Evolutionary conservation across 2,329 filamentous ascomycete species (phyloP), one percentile per base, ranked within the genome.

Genomic region (Talaromyces sp.): DNA sequence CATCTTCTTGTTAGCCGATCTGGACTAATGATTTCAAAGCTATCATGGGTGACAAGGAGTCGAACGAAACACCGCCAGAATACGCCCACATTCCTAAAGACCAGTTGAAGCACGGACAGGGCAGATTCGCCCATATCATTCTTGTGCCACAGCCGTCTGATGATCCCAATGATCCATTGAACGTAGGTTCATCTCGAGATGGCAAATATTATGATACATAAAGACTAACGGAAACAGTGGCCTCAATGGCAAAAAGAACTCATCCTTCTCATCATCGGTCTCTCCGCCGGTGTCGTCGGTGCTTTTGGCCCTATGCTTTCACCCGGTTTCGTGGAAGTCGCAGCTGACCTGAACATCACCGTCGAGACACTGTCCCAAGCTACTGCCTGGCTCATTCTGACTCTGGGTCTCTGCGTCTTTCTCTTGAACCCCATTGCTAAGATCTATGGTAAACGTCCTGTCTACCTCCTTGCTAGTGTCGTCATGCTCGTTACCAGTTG

Each of bases 221-320:
- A 35, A 37, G 10, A 24, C 39, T 63, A 48, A 63, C 45, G 33
- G 2, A 1, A 22, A 19, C n/a, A 65, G 63, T 65, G 63, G 63
- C 45, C 63, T 2, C 63, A 65, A 65, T 65, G 63, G 63, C 19
- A 54, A 54, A 65, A 65, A 37, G 63, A 65, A 35, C 10, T 61
- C 35, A 54, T 65, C 24, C 63, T 65, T 33, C 58, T 65, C 37
- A 65, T 65, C 47, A 65, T 65, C 47, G 63, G 63, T 41, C 63
- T 65, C 57, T 61, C 63, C 4, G 63, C 63, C 24, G 57, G 31
- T 22, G 63, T 65, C 13, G 63, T 61, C 22, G 63, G 63, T 41
- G 56, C 63, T 3, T 65, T 61, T 31, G 63, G 63, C 16, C 63
- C 63, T 27, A 65, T 65, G 63, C 57, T 65, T 35, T 65, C 63